phyloP scores from a whole-genome alignment of 1,139 yeast species.

The Blastobotrys petasosporus region DNA sequence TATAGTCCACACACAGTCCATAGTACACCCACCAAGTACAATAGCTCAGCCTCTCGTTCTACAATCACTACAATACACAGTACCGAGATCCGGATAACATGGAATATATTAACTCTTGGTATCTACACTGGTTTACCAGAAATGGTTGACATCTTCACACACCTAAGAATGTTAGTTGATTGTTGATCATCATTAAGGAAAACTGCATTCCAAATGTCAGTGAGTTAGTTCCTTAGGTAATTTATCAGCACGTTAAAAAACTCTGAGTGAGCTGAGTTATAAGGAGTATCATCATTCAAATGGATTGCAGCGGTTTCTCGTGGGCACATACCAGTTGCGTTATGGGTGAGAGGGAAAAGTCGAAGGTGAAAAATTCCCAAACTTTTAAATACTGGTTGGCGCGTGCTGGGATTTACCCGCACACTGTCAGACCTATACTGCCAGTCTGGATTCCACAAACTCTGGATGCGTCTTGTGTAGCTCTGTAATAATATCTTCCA shows the following conservation, averaged over 20 bases:
- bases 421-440: neutral
- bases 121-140: too few species aligned
- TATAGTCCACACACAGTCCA: too few species aligned
- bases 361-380: neutral
- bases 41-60: too few species aligned
- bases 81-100: too few species aligned
- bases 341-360: neutral
- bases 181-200: too few species aligned
- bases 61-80: too few species aligned
- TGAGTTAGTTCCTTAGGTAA: slow-evolving; percentile 3
- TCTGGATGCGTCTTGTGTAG: slow-evolving; percentile 8
- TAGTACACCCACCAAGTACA: too few species aligned
- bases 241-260: slow-evolving; percentile 21
- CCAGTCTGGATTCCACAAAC: slow-evolving; percentile 7
- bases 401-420: slow-evolving; percentile 10
- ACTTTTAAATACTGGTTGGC: neutral
- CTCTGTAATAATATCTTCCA: slow-evolving; percentile 25
- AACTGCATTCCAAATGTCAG: too few species aligned
- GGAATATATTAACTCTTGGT: too few species aligned
- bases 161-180: too few species aligned
- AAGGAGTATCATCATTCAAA: slow-evolving; percentile 32
- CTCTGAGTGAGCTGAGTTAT: slow-evolving; percentile 40
- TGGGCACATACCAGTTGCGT: neutral
- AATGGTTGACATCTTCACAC: too few species aligned
- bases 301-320: neutral